Evolutionary conservation across 2,329 filamentous ascomycete species (phyloP).

Genomic region (Calonectria naviculata): DNA sequence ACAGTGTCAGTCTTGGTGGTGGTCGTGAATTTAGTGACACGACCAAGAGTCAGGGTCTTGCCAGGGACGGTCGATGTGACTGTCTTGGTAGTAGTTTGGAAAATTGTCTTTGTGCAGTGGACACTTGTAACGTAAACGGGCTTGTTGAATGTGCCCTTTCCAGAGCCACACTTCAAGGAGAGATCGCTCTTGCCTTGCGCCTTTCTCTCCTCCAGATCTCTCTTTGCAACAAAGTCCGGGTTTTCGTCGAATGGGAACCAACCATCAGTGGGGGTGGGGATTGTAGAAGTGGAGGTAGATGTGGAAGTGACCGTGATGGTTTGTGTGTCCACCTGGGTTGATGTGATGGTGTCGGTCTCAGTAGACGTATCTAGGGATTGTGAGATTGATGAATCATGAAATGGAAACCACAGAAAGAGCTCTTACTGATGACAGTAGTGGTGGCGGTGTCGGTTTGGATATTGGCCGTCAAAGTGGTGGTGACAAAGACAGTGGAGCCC

Average conservation of each 20-base stretch:
- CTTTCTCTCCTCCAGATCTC: neutral
- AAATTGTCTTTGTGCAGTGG: neutral
- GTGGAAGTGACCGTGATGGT: neutral
- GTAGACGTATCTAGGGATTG: neutral
- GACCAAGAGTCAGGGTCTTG: neutral
- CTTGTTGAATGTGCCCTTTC: neutral
- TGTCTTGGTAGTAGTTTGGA: neutral
- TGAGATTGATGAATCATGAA: neutral
- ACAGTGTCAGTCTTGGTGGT: neutral
- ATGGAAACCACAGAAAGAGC: neutral
- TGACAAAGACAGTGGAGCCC: neutral
- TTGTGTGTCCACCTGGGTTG: neutral
- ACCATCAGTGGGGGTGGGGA: neutral
- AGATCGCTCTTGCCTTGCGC: neutral
- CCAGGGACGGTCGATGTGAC: neutral
- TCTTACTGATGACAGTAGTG: neutral
- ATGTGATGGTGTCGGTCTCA: neutral
- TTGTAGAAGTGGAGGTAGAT: neutral
- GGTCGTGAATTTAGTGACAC: neutral
- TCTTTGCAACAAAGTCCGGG: neutral
- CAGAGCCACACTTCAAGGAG: neutral
- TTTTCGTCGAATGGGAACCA: neutral
- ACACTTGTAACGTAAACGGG: neutral
- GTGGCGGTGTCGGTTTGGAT: neutral
- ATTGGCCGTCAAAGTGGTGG: neutral